phyloP scores from a whole-genome alignment of 148 eudicot species.

The Rhododendron vialii region DNA sequence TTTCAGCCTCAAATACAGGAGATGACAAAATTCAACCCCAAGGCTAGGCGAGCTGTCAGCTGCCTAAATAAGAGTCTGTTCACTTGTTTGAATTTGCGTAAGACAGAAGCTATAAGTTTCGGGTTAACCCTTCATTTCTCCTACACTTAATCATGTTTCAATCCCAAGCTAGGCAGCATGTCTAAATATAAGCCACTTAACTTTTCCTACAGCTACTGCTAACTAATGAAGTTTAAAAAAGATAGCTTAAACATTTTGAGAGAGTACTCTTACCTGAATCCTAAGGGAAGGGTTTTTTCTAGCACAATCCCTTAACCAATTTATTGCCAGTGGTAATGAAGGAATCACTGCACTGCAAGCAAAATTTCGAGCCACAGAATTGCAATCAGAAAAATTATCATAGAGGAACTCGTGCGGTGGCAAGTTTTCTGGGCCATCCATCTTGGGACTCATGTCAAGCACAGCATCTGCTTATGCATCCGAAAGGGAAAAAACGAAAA shows the following conservation, averaged over 20 bases:
- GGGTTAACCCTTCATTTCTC: neutral
- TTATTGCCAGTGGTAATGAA: conserved; percentile 62
- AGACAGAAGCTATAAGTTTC: neutral
- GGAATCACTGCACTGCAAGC: conserved; percentile 64
- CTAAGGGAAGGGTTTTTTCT: conserved; percentile 56
- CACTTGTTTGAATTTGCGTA: neutral
- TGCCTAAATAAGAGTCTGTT: neutral
- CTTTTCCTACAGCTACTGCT: neutral
- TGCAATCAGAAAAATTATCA: conserved; percentile 24
- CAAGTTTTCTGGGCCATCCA: conserved; percentile 21
- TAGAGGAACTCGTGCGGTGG: conserved; percentile 33
- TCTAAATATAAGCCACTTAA: neutral
- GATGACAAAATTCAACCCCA: neutral
- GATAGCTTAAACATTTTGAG: neutral
- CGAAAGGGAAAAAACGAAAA: neutral
- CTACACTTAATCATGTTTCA: neutral
- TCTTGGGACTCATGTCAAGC: conserved; percentile 19
- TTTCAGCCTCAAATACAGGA: neutral
- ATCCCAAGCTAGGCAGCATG: neutral
- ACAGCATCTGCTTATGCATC: conserved; percentile 28
- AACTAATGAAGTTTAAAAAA: neutral
- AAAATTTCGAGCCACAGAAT: conserved; percentile 24
- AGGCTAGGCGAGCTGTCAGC: neutral
- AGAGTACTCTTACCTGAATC: conserved; percentile 51
- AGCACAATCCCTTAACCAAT: conserved; percentile 66